A percentile compares a stretch with the other conserved stretches of the same genome.
Evolutionary conservation across 73 alveolate species (phyloP).

Genomic region (Paramecium biaurelia): DNA sequence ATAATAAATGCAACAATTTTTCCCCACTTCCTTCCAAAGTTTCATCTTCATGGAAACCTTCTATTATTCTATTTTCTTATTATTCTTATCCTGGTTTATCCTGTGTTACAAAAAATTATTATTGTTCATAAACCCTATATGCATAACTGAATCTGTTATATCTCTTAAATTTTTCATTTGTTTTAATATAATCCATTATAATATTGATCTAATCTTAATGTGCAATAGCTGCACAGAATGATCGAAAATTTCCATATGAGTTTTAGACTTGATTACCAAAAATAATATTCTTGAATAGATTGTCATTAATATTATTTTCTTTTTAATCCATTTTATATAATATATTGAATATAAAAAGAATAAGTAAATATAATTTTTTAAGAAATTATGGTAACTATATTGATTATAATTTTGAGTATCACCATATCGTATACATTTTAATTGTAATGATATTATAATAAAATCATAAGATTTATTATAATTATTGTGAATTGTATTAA

Average conservation of each 20-base stretch:
- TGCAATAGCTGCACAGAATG: slow-evolving; percentile 63
- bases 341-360: neutral
- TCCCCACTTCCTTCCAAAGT: slow-evolving; percentile 69
- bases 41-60: slow-evolving; percentile 64
- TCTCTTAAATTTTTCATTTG: slow-evolving; percentile 55
- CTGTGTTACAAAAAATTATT: slow-evolving; percentile 44
- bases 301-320: neutral
- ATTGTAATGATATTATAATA: too few species aligned
- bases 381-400: too few species aligned
- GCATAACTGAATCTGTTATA: slow-evolving; percentile 63
- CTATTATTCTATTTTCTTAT: neutral
- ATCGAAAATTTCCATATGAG: slow-evolving; percentile 59
- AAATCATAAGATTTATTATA: too few species aligned
- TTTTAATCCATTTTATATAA: neutral
- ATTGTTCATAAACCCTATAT: slow-evolving; percentile 52
- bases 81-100: slow-evolving; percentile 49
- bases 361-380: neutral
- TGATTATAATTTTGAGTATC: too few species aligned
- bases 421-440: too few species aligned
- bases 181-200: slow-evolving; percentile 33
- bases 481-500: too few species aligned
- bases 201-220: slow-evolving; percentile 32
- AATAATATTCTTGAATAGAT: slow-evolving; percentile 50
- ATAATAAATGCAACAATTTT: slow-evolving; percentile 54
- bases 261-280: slow-evolving; percentile 55